Evolutionary conservation across 1,284 basidiomycete species (phyloP).

Genomic region (Moesziomyces parantarcticus): DNA sequence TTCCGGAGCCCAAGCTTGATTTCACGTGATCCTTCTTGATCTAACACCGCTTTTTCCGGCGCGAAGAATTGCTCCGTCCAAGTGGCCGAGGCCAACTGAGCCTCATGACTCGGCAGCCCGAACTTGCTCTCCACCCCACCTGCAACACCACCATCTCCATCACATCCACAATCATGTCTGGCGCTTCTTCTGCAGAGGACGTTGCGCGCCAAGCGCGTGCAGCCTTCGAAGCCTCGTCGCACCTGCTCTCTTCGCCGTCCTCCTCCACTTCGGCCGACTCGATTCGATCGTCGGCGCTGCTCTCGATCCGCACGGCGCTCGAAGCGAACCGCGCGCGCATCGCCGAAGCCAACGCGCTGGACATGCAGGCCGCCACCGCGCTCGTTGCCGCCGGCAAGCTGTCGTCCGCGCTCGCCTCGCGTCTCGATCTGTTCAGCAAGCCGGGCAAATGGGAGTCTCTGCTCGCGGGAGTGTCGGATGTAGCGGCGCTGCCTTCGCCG

Average conservation of each 20-base stretch:
- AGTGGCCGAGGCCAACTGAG: slow-evolving; percentile 3
- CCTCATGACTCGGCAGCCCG: too few species aligned
- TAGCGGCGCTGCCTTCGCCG: slow-evolving; percentile 85
- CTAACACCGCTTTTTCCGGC: too few species aligned
- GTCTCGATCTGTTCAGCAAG: slow-evolving; percentile 81
- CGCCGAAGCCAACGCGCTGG: slow-evolving; percentile 51
- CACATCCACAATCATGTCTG: background rate
- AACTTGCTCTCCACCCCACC: background rate
- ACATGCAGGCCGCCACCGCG: slow-evolving; percentile 72
- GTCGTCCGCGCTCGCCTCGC: slow-evolving; percentile 81
- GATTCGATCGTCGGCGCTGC: slow-evolving; percentile 44
- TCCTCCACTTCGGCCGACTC: slow-evolving; percentile 40
- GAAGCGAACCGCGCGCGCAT: slow-evolving; percentile 47
- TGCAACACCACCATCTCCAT: background rate
- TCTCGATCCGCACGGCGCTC: slow-evolving; percentile 50
- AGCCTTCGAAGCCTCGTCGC: slow-evolving; percentile 42
- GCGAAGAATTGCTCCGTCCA: slow-evolving; percentile 3
- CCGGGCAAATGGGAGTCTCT: slow-evolving; percentile 93
- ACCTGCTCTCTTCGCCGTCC: slow-evolving; percentile 27
- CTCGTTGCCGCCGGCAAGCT: slow-evolving; percentile 86
- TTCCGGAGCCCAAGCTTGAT: background rate
- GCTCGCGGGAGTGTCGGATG: slow-evolving; percentile 88
- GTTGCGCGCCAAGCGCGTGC: slow-evolving; percentile 44
- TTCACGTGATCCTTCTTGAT: slow-evolving; percentile 17
- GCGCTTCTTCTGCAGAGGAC: slow-evolving; percentile 3